These are phyloP conservation scores for Cyberlindnera japonica DNA, from an alignment of 805 yeast genomes.

Conservation along the genomic window DNA sequence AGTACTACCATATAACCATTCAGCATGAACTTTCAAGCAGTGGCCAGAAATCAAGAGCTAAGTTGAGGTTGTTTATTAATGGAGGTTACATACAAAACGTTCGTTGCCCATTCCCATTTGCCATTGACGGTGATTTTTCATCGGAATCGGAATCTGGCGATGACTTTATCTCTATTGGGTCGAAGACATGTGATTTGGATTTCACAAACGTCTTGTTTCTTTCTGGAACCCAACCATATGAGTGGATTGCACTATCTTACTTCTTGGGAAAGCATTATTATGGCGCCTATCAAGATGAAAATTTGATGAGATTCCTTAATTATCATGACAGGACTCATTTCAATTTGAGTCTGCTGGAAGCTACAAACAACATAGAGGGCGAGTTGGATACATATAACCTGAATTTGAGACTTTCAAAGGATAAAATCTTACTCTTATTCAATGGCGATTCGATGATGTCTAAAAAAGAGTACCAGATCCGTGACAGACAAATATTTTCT, in stretches of 20 bases:
- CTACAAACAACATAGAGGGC: constrained; percentile 24
- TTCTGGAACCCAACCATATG: constrained; percentile 35
- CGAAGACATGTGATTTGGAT: constrained; percentile 12
- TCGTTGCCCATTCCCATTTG: constrained; percentile 20
- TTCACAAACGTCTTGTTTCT: constrained; percentile 37
- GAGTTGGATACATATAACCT: constrained; percentile 18
- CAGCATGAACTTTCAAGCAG: constrained; percentile 15
- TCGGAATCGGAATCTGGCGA: neutral
- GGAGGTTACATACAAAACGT: constrained; percentile 20
- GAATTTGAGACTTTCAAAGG: constrained; percentile 18
- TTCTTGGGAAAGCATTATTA: constrained; percentile 49
- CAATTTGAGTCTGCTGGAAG: constrained; percentile 33
- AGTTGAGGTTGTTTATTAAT: constrained; percentile 19
- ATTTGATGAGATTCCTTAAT: constrained; percentile 38
- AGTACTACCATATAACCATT: constrained; percentile 22
- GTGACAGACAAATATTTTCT: constrained; percentile 4
- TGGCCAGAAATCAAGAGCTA: constrained; percentile 15
- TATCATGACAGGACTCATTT: constrained; percentile 35
- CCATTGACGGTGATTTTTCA: constrained; percentile 6
- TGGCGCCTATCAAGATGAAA: constrained; percentile 38
- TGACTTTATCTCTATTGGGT: constrained; percentile 17
- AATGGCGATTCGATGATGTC: constrained; percentile 12
- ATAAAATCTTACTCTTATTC: constrained; percentile 18
- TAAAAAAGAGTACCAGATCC: neutral
- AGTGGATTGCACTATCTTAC: constrained; percentile 50